Base-by-base conservation (phyloP, 805 yeast genomes). In the Cyberlindnera mrakii region DNA sequence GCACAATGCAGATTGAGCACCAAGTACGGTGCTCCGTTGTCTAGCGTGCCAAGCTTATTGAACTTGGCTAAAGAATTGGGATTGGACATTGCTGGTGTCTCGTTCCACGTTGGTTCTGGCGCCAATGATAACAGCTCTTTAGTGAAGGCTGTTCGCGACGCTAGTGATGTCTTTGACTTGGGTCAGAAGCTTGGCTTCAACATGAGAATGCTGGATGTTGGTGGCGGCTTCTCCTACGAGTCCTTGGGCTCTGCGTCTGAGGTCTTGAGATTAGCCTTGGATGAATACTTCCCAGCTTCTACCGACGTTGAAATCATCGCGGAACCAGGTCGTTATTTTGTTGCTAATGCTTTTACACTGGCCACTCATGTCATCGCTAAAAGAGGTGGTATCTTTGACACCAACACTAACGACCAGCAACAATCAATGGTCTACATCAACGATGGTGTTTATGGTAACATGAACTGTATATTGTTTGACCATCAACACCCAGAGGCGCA, bases 41-140 rank as follows among this genome's bases (percentile, higher is more conserved):
- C 64, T 2, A 68, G 72, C 18, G 80, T 85, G 4, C 57, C 70
- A 33, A 55, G 65, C 15, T 68, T 91, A 57, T 70, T 91, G 47
- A 69, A 73, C 7, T 63, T 74, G 45, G 91, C 95, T 37, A 67
- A 72, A 45, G 70, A 72, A 41, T 66, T 88, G 41, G 78, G 70
- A 1, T 71, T 91, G 52, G 68, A 76, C 47, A 75, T 91, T 31
- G 77, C 67, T 14, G 99, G 99, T 41, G 90, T 90, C 30, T 89
- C 96, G 4, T 91, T 91, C 75, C 99, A 91, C 62, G 86, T 90
- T 47, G 99, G 99, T 1, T 86, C 96, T 2, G 98, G 97, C 30
- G 91, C 96, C 13, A 75, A 75, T 40, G 93, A 87, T 59, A 75
- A 79, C 43, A 62, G 67, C 35, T 74, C 91, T 3, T 74, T 86